These are phyloP conservation scores for Capsicum rhomboideum DNA, from an alignment of 257 asterid genomes.

Conservation along the genomic window DNA sequence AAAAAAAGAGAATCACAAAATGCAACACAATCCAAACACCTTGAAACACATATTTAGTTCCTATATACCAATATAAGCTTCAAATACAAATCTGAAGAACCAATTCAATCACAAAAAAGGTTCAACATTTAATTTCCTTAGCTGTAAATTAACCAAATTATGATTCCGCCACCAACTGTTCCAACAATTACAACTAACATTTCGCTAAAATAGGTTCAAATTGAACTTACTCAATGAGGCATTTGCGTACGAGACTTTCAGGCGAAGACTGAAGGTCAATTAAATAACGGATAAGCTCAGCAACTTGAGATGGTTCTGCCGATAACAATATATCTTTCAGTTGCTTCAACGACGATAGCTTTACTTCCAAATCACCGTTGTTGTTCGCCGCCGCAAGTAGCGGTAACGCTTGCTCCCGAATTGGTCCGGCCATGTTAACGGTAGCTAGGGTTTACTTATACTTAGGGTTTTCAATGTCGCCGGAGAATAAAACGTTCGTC, in stretches of 20 bases:
- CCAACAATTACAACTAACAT: neutral
- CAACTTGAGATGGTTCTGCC: conserved; percentile 60
- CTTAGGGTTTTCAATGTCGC: conserved; percentile 46
- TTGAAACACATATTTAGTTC: neutral
- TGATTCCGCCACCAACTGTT: neutral
- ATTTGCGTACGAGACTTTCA: conserved; percentile 69
- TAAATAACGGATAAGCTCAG: conserved; percentile 68
- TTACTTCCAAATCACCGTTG: conserved; percentile 85
- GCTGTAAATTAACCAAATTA: neutral
- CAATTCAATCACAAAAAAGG: neutral
- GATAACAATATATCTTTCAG: conserved; percentile 59
- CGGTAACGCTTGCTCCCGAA: conserved; percentile 76
- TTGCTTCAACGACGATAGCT: conserved; percentile 79
- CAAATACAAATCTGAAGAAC: neutral
- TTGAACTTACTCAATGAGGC: conserved; percentile 35
- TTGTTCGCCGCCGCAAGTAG: conserved; percentile 87
- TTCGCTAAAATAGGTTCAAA: neutral
- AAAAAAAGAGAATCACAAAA: neutral
- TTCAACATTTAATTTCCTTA: neutral
- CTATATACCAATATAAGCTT: neutral
- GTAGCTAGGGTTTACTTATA: conserved; percentile 1
- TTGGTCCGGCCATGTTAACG: conserved; percentile 41
- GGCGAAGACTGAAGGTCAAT: conserved; percentile 89
- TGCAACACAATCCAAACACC: neutral
- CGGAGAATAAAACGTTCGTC: neutral